Conservation (phyloP, 2,329 filamentous ascomycete genomes). For the Beauveria sp. region DNA sequence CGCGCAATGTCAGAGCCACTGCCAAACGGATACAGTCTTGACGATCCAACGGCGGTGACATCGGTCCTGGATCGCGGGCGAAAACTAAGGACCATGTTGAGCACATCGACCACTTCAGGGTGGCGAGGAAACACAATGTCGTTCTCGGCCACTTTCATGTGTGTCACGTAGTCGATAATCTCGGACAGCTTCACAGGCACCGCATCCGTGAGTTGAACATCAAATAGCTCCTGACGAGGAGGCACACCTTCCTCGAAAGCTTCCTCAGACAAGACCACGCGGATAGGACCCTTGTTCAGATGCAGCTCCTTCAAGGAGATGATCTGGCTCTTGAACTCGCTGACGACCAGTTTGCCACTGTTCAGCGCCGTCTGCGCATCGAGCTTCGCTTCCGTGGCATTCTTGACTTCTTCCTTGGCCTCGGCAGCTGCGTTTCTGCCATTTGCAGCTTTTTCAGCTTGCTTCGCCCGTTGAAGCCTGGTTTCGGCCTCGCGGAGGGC, state of each 20-base stretch:
- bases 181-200: conserved; percentile 29
- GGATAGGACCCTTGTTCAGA: conserved; percentile 26
- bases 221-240: conserved; percentile 20
- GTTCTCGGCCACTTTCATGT: conserved; percentile 31
- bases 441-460: not conserved
- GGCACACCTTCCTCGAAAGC: conserved; percentile 14
- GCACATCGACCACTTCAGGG: conserved; percentile 39
- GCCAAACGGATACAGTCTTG: conserved; percentile 41
- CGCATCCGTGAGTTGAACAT: conserved; percentile 35
- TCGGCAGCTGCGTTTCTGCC: not conserved
- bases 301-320: conserved; percentile 31
- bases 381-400: not conserved
- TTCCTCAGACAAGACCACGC: conserved; percentile 27
- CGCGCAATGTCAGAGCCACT: conserved; percentile 18
- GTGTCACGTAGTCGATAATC: conserved; percentile 37
- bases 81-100: conserved; percentile 46
- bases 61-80: conserved; percentile 29
- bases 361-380: not conserved
- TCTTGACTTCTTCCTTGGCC: not conserved
- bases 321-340: conserved; percentile 45
- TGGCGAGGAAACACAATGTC: conserved; percentile 40
- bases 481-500: not conserved
- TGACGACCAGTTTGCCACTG: conserved; percentile 28
- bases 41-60: conserved; percentile 36
- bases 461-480: not conserved